Evolutionary conservation across 2,329 filamentous ascomycete genomes (phyloP).

Genomic region (Mollisiaceae sp.): DNA sequence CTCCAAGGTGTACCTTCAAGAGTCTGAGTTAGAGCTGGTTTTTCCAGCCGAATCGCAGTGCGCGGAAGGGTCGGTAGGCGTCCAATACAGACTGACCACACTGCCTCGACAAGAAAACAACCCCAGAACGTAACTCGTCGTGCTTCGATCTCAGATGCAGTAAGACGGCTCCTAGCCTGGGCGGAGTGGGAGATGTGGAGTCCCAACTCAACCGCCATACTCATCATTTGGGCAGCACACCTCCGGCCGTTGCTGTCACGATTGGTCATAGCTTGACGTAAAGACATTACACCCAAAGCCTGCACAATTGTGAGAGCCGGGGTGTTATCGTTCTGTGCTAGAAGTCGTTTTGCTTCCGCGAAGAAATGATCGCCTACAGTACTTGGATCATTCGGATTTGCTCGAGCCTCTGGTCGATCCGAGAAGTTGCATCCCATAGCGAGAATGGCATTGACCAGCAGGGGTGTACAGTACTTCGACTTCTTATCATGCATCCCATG

Average conservation of each 20-base stretch:
- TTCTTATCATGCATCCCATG: conserved; percentile 17
- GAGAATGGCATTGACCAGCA: conserved; percentile 35
- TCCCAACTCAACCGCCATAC: conserved; percentile 62
- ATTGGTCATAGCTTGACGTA: conserved; percentile 73
- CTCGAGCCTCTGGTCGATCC: conserved; percentile 65
- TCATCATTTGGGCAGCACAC: conserved; percentile 72
- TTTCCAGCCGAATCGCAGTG: conserved; percentile 53
- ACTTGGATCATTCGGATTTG: conserved; percentile 65
- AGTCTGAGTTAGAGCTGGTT: conserved; percentile 45
- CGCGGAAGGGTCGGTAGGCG: conserved; percentile 53
- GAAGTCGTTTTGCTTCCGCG: conserved; percentile 66
- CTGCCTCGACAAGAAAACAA: conserved; percentile 52
- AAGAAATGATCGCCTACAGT: conserved; percentile 78
- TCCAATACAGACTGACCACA: conserved; percentile 52
- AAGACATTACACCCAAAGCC: conserved; percentile 75
- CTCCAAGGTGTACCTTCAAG: conserved; percentile 44
- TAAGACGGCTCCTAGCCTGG: conserved; percentile 36
- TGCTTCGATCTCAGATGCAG: conserved; percentile 49
- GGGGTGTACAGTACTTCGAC: conserved; percentile 47
- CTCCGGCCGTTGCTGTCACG: conserved; percentile 75
- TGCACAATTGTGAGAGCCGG: conserved; percentile 63
- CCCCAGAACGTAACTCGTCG: conserved; percentile 58
- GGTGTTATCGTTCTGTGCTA: conserved; percentile 50
- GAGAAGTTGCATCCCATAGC: conserved; percentile 71
- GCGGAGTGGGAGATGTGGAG: conserved; percentile 19